phyloP scores from a whole-genome alignment of 257 asterid species.

The Paraleonurus japonicus region DNA sequence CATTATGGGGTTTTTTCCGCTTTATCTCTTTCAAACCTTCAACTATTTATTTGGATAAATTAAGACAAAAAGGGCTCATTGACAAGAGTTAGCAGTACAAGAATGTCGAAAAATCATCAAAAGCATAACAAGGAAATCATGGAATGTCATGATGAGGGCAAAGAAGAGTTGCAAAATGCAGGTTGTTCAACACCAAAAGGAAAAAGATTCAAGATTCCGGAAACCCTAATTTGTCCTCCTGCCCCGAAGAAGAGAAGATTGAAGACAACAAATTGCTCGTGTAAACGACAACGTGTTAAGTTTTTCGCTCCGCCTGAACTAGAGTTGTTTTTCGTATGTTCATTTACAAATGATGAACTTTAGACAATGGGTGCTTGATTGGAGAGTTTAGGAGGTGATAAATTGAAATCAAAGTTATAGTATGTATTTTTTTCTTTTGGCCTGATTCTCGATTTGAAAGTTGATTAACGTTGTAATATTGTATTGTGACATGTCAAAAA shows the following conservation, averaged over 20 bases:
- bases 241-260: slow-evolving; percentile 58
- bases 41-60: slow-evolving; percentile 46
- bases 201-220: slow-evolving; percentile 41
- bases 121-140: slow-evolving; percentile 6
- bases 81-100: not conserved
- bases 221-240: slow-evolving; percentile 45
- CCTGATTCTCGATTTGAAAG: not conserved
- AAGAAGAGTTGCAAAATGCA: slow-evolving; percentile 6
- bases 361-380: no score
- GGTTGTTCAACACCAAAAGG: slow-evolving; percentile 50
- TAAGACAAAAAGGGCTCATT: not conserved
- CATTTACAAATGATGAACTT: slow-evolving; percentile 24
- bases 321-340: slow-evolving; percentile 44
- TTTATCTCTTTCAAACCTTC: slow-evolving; percentile 1
- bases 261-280: slow-evolving; percentile 11
- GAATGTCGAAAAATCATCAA: not conserved
- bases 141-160: slow-evolving; percentile 6
- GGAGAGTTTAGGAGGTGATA: no score
- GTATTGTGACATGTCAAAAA: not conserved
- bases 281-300: slow-evolving; percentile 22
- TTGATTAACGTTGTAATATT: not conserved
- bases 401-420: not conserved
- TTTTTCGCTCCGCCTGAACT: slow-evolving; percentile 46
- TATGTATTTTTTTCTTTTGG: not conserved
- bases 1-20: not conserved